Conservation (phyloP, 768 basidiomycete species). For the Lentinula boryana region DNA sequence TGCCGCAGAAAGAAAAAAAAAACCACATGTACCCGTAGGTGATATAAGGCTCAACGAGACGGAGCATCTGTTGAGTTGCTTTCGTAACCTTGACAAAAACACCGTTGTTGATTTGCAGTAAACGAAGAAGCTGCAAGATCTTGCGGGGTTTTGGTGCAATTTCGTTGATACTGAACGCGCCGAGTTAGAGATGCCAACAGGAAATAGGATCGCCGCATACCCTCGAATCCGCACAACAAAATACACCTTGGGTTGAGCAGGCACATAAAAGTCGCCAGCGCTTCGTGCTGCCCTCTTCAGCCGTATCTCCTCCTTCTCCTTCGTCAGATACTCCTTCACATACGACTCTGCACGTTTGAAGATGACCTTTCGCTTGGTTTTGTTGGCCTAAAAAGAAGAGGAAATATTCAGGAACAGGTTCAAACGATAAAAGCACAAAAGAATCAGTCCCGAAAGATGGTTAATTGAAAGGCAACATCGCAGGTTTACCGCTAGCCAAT, state of each 20-base stretch:
- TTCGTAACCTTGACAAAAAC: constrained; percentile 96
- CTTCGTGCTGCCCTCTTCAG: constrained; percentile 89
- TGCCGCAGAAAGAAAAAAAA: background rate
- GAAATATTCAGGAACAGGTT: constrained; percentile 1
- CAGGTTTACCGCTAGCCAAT: constrained; percentile 71
- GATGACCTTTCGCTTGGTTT: constrained; percentile 92
- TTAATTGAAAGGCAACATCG: constrained; percentile 81
- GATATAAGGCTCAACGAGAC: constrained; percentile 94
- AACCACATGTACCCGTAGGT: constrained; percentile 76
- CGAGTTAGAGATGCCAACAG: background rate
- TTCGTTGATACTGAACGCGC: constrained; percentile 83
- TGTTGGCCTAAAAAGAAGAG: constrained; percentile 55
- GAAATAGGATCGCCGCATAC: constrained; percentile 40
- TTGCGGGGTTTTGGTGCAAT: constrained; percentile 99
- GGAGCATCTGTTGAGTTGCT: constrained; percentile 97
- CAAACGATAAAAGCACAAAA: background rate
- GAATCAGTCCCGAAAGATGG: constrained; percentile 91
- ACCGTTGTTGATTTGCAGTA: constrained; percentile 99
- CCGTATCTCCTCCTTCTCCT: constrained; percentile 95
- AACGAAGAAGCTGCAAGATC: constrained; percentile 96
- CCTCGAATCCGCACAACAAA: constrained; percentile 97
- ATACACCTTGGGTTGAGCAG: constrained; percentile 94
- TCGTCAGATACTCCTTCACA: constrained; percentile 90
- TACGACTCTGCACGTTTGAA: constrained; percentile 99
- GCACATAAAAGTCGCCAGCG: constrained; percentile 95